Evolutionary conservation across 1,284 basidiomycete species (phyloP).

Genomic region (Ustilago crameri): DNA sequence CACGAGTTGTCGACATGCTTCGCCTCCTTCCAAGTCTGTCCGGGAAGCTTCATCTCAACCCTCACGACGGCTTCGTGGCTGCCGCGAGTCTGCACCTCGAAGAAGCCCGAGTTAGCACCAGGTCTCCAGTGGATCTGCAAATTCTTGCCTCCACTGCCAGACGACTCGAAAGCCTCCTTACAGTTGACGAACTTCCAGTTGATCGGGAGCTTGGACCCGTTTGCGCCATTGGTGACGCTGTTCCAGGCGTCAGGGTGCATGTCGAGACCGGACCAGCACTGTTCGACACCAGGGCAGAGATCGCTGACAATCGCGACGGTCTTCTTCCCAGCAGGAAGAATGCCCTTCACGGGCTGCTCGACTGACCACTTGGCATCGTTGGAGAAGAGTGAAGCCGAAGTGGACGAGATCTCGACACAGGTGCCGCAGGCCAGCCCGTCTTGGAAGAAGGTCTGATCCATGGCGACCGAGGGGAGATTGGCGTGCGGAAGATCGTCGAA

Average conservation of each 20-base stretch:
- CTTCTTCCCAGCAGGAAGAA: constrained; percentile 20
- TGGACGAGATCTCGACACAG: constrained; percentile 42
- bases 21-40: constrained; percentile 10
- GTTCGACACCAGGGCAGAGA: constrained; percentile 39
- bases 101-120: constrained; percentile 32
- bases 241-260: constrained; percentile 49
- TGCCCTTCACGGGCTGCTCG: constrained; percentile 18
- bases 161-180: constrained; percentile 23
- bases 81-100: constrained; percentile 37
- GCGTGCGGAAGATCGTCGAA: constrained; percentile 34
- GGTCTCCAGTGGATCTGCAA: constrained; percentile 39
- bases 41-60: constrained; percentile 26
- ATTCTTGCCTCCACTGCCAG: constrained; percentile 17
- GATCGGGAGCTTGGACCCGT: constrained; percentile 34
- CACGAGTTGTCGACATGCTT: constrained; percentile 22
- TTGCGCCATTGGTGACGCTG: constrained; percentile 24
- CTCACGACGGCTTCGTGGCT: constrained; percentile 33
- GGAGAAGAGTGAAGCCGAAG: constrained; percentile 27
- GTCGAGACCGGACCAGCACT: constrained; percentile 46
- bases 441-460: constrained; percentile 45
- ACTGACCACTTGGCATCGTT: constrained; percentile 26
- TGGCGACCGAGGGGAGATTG: constrained; percentile 37
- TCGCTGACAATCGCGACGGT: constrained; percentile 43
- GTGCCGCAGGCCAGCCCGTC: constrained; percentile 47
- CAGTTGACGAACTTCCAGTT: constrained; percentile 44